Evolutionary conservation across 2,329 filamentous ascomycete genomes (phyloP).

Genomic region (Zymoseptoria tritici): DNA sequence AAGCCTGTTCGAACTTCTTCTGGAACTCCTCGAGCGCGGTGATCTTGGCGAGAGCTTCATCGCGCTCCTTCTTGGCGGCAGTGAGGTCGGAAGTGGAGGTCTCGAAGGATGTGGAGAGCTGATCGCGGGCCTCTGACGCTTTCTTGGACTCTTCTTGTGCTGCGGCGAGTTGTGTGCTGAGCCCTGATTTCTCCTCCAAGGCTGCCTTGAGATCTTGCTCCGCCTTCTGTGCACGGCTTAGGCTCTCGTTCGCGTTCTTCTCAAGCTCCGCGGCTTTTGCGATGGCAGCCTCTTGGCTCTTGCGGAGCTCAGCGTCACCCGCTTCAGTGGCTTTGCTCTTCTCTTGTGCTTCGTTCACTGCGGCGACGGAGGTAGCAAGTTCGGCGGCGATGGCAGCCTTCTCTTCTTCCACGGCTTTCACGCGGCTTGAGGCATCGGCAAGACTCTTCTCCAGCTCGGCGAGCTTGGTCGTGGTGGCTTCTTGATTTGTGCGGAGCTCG

Average conservation of each 20-base stretch:
- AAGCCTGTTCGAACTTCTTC: constrained; percentile 3
- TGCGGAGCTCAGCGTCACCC: constrained; percentile 11
- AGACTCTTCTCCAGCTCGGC: constrained; percentile 12
- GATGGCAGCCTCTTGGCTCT: constrained; percentile 9
- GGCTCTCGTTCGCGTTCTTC: constrained; percentile 8
- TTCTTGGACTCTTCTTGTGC: constrained; percentile 6
- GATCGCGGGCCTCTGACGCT: constrained; percentile 1
- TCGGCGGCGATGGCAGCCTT: not conserved
- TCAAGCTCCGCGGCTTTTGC: constrained; percentile 13
- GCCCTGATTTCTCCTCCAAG: constrained; percentile 9
- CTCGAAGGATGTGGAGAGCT: constrained; percentile 6
- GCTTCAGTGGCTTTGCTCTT: constrained; percentile 11
- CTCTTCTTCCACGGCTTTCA: not conserved
- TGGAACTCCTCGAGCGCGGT: constrained; percentile 2
- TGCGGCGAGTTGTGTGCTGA: constrained; percentile 9
- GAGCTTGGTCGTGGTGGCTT: constrained; percentile 9
- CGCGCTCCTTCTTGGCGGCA: constrained; percentile 7
- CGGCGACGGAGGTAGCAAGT: not conserved
- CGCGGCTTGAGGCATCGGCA: not conserved
- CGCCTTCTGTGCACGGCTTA: constrained; percentile 7
- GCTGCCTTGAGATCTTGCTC: constrained; percentile 13
- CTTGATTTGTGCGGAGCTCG: constrained; percentile 11
- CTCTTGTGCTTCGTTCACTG: not conserved
- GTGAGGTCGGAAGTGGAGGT: constrained; percentile 7
- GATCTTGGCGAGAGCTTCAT: constrained; percentile 1